These are phyloP conservation scores for Pholiota adiposa DNA, from an alignment of 1,284 basidiomycete species.

Conservation along the genomic window DNA sequence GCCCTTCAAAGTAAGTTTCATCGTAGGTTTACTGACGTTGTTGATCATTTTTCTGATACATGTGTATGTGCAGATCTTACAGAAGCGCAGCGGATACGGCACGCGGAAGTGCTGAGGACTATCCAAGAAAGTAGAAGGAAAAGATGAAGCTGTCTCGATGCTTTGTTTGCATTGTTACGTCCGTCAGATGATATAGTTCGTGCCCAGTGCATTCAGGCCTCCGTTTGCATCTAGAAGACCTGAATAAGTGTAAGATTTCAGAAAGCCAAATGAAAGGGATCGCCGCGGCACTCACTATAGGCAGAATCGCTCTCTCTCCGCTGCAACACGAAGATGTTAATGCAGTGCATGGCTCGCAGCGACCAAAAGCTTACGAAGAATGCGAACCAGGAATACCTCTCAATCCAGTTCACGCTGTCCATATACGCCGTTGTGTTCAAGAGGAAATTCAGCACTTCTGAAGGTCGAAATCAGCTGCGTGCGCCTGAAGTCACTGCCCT, in stretches of 20 bases:
- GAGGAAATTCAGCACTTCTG: conserved; percentile 39
- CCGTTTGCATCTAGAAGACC: conserved; percentile 13
- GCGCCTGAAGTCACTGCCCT: too few relatives aligned
- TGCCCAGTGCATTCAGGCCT: conserved; percentile 6
- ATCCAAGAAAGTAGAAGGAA: conserved; percentile 8
- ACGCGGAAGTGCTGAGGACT: conserved; percentile 5
- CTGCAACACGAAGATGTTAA: background rate
- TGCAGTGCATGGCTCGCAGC: background rate
- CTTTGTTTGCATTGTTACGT: background rate
- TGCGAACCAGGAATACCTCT: conserved; percentile 49
- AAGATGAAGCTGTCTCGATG: background rate
- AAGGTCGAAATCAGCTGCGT: background rate
- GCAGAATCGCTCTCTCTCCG: conserved; percentile 6
- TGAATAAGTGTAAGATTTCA: background rate
- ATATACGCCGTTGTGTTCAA: conserved; percentile 43
- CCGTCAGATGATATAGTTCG: conserved; percentile 8
- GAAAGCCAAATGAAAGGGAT: background rate
- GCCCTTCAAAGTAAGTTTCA: conserved; percentile 7
- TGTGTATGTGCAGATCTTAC: background rate
- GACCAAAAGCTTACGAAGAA: conserved; percentile 37
- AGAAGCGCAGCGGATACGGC: background rate
- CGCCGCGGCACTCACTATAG: conserved; percentile 1
- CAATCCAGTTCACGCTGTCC: conserved; percentile 43
- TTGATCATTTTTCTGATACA: background rate
- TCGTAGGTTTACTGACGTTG: background rate